Percentiles rank a stretch among this genome's conserved stretches.
phyloP scores from a whole-genome alignment of 805 yeast species.

The Candida tibetensis region DNA sequence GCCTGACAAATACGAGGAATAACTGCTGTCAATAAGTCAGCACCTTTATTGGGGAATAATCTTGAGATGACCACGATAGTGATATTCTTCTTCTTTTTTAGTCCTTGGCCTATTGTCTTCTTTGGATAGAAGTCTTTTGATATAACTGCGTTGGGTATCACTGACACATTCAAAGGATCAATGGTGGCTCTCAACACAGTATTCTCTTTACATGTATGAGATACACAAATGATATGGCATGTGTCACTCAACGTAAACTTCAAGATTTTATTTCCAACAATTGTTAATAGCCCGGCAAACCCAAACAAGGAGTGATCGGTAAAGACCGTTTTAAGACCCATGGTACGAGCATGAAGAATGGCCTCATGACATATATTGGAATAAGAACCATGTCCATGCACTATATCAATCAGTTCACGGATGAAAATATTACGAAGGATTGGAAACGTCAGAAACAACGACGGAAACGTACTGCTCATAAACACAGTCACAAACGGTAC shows the following conservation, averaged over 20 bases:
- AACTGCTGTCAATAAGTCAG: conserved; percentile 78
- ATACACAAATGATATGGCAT: conserved; percentile 94
- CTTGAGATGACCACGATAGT: conserved; percentile 91
- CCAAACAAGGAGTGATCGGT: conserved; percentile 97
- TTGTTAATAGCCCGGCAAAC: conserved; percentile 79
- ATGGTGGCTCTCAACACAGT: conserved; percentile 84
- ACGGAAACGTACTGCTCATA: conserved; percentile 82
- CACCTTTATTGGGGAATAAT: conserved; percentile 94
- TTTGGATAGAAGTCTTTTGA: conserved; percentile 72
- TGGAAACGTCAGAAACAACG: conserved; percentile 87
- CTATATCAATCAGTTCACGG: conserved; percentile 80
- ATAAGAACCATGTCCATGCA: conserved; percentile 94
- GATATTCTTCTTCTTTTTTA: conserved; percentile 37
- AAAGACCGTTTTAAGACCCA: conserved; percentile 89
- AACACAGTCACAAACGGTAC: conserved; percentile 79
- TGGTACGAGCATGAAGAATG: conserved; percentile 83
- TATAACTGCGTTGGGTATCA: conserved; percentile 94
- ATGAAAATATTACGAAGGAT: conserved; percentile 78
- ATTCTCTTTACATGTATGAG: conserved; percentile 94
- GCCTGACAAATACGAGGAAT: conserved; percentile 77
- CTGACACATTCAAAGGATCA: conserved; percentile 76
- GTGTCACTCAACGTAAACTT: conserved; percentile 82
- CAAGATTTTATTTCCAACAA: conserved; percentile 80
- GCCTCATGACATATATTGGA: conserved; percentile 87
- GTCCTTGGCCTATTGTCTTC: conserved; percentile 7